Evolutionary conservation across 2,329 filamentous ascomycete genomes (phyloP).

Genomic region (Dryadomyces quercus-mongolicae): DNA sequence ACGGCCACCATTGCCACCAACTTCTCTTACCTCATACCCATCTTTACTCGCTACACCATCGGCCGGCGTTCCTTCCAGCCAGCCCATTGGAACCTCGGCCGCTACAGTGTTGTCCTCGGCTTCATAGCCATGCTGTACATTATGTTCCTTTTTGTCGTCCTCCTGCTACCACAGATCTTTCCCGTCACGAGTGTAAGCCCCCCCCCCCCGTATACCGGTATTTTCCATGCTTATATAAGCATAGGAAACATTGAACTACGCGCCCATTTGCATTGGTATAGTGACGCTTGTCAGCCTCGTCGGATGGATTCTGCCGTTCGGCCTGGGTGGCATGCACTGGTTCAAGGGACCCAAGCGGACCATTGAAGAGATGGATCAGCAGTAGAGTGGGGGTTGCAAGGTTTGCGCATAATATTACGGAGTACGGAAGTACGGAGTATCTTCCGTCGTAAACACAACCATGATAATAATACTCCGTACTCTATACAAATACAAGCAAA

Average conservation of each 20-base stretch:
- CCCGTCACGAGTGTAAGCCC: constrained; percentile 18
- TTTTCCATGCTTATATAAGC: background rate
- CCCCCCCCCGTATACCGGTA: no score
- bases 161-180: constrained; percentile 25
- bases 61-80: constrained; percentile 22
- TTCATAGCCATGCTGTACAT: constrained; percentile 21
- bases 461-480: no score
- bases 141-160: constrained; percentile 21
- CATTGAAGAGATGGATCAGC: constrained; percentile 12
- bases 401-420: no score
- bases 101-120: constrained; percentile 14
- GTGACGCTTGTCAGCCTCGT: constrained; percentile 21
- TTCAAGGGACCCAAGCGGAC: constrained; percentile 25
- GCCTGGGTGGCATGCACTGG: constrained; percentile 22
- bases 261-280: constrained; percentile 24
- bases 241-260: constrained; percentile 24
- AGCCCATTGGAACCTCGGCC: constrained; percentile 22
- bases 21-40: constrained; percentile 25
- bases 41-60: constrained; percentile 24
- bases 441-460: no score
- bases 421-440: no score
- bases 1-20: constrained; percentile 25
- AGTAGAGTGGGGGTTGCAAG: no score
- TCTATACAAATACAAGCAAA: no score
- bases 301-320: constrained; percentile 23